Base-by-base conservation (phyloP, 2,329 filamentous ascomycete species). In the Aspergillus versicolor region DNA sequence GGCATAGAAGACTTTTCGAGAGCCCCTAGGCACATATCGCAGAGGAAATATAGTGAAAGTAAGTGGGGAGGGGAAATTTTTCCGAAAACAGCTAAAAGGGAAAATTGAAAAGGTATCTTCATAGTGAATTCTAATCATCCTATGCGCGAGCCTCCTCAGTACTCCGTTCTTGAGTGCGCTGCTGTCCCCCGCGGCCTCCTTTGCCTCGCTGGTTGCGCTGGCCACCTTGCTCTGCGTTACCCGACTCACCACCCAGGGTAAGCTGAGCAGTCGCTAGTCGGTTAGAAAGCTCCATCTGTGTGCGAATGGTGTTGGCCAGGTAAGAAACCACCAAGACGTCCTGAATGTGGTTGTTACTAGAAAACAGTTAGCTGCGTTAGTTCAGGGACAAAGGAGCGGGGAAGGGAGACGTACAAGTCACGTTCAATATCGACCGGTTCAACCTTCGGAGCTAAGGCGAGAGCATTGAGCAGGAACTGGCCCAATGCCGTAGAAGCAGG, bases 251-350 rank as follows among this genome's bases (percentile, higher is more conserved):
- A 60, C 81, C 81, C 63, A 84, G 77, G 11, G 81, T 83, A 55
- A 92, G 81, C 67, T 84, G 83, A 63, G 89, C 86, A n/a, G 87
- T 94, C 53, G 93, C 93, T 71, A 99, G 82, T 63, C 93, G 87
- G 84, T 97, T 96, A 64, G 92, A 96, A 58, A 99, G 87, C 72
- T 97, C 94, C 81, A 99, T 97, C 82, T 99, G 94, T 67, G 93
- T 97, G 77, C 93, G 91, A 79, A 97, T 96, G 65, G 92, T 97
- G 84, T 97, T 99, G 75, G 94, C 92, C 64, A 99, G 85, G 82
- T 99, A 99, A 66, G 92, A 96, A 69, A 99, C 92, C 76, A 97
- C 92, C 65, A 99, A 87, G 60, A 99, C 92, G 76, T 99, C 94
- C 81, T 99, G 94, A 77, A 99, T 92, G 81, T 99, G 94, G 82